phyloP scores from a whole-genome alignment of 2,329 filamentous ascomycete genomes.

The Neopestalotiopsis rosae region DNA sequence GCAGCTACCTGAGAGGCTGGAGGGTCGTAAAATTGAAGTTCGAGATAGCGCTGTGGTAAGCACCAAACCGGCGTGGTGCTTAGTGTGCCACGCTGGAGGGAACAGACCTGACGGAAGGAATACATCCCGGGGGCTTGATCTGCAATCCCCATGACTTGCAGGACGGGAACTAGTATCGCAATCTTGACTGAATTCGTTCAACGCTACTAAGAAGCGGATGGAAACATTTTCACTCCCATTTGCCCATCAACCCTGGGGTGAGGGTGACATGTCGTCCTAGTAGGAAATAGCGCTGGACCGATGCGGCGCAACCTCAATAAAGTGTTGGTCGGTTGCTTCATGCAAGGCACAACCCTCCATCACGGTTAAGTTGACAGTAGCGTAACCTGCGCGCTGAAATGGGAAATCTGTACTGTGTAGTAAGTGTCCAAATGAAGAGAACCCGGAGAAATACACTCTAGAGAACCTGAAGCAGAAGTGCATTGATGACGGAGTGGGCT shows the following conservation, averaged over 20 bases:
- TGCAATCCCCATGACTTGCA: slow-evolving; percentile 10
- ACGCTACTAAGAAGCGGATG: background rate
- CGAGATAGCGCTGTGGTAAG: background rate
- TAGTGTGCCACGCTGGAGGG: slow-evolving; percentile 1
- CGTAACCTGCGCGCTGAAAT: background rate
- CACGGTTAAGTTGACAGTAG: slow-evolving; percentile 1
- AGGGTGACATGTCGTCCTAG: background rate
- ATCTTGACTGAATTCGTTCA: slow-evolving; percentile 2
- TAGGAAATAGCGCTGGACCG: background rate
- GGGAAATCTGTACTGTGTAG: background rate
- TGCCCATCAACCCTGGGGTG: background rate
- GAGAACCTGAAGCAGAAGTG: background rate
- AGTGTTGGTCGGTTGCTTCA: background rate
- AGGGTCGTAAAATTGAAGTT: background rate
- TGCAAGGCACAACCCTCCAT: slow-evolving; percentile 8
- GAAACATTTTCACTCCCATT: background rate
- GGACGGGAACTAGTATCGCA: slow-evolving; percentile 11
- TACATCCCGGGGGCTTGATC: slow-evolving; percentile 5
- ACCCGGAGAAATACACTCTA: background rate
- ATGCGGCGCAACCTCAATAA: background rate
- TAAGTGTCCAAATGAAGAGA: background rate
- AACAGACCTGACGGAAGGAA: background rate
- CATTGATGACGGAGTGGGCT: background rate
- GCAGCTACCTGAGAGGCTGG: background rate
- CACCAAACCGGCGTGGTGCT: background rate